phyloP scores from a whole-genome alignment of 2,329 filamentous ascomycete genomes.

The Colletotrichum ledebouriae region DNA sequence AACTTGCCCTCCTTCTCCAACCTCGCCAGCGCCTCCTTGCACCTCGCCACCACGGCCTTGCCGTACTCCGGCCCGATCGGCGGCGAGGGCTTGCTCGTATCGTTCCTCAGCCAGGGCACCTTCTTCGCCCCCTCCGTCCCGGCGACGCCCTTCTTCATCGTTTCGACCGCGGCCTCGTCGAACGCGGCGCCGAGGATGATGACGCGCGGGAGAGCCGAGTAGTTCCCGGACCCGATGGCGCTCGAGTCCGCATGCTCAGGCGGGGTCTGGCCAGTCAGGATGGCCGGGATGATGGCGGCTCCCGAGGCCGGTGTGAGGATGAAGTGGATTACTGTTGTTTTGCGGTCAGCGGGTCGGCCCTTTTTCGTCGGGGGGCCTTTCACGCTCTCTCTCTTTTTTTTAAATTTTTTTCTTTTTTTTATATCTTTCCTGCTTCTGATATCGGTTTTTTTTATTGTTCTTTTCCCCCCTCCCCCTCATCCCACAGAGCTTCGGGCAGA shows the following conservation, averaged over 20 bases:
- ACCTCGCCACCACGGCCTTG: slow-evolving; percentile 45
- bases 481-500: too few relatives aligned
- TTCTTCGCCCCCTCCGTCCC: not conserved
- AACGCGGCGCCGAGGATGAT: slow-evolving; percentile 41
- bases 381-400: too few relatives aligned
- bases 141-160: slow-evolving; percentile 23
- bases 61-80: slow-evolving; percentile 48
- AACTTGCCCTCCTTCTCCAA: slow-evolving; percentile 46
- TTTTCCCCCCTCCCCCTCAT: too few relatives aligned
- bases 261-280: slow-evolving; percentile 26
- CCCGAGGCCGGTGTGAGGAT: slow-evolving; percentile 34
- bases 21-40: slow-evolving; percentile 45
- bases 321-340: slow-evolving; percentile 40
- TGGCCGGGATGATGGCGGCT: slow-evolving; percentile 39
- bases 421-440: too few relatives aligned
- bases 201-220: slow-evolving; percentile 29
- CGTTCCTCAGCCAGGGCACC: slow-evolving; percentile 47
- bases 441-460: too few relatives aligned
- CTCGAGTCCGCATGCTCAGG: slow-evolving; percentile 38
- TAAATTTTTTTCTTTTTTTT: too few relatives aligned
- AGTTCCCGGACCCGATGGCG: slow-evolving; percentile 41
- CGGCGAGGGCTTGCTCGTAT: slow-evolving; percentile 44
- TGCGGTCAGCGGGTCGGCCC: slow-evolving; percentile 6
- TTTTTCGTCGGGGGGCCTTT: not conserved
- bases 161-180: slow-evolving; percentile 25